These are phyloP conservation scores for Polyrhizophydium stewartii DNA, from an alignment of 371 early-diverging fungal species.

Conservation along the genomic window DNA sequence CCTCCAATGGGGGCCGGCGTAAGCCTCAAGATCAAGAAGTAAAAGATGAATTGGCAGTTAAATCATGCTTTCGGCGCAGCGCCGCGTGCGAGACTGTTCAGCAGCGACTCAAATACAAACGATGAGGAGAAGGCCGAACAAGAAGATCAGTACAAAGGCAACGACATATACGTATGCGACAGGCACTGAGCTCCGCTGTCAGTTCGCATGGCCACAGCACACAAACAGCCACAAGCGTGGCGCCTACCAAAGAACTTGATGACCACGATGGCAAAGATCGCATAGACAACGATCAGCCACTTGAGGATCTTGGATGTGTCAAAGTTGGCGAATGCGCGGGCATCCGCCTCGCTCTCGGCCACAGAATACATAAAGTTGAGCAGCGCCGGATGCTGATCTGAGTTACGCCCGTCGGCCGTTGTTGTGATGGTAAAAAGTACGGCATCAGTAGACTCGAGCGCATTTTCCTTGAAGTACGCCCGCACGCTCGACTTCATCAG, in stretches of 20 bases:
- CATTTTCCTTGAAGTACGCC: constrained; percentile 65
- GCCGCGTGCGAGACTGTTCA: no score
- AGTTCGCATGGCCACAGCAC: not conserved
- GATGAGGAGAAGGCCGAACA: constrained; percentile 29
- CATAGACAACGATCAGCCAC: constrained; percentile 28
- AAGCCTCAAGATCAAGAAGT: constrained; percentile 1
- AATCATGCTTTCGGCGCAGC: no score
- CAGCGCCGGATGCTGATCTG: constrained; percentile 38
- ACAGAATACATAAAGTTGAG: constrained; percentile 28
- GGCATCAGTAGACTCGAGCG: constrained; percentile 65
- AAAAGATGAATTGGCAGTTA: no score
- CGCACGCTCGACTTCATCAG: constrained; percentile 61
- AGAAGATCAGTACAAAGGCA: constrained; percentile 33
- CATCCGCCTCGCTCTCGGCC: constrained; percentile 19
- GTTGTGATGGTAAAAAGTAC: constrained; percentile 54
- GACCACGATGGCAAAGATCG: constrained; percentile 23
- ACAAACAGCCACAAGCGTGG: no score
- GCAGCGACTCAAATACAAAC: constrained; percentile 26
- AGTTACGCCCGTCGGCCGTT: not conserved
- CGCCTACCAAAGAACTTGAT: constrained; percentile 27
- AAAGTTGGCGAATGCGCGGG: not conserved
- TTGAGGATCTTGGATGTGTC: constrained; percentile 17
- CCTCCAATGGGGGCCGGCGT: no score
- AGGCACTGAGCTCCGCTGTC: constrained; percentile 11
- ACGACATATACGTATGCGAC: constrained; percentile 22